Conservation (phyloP, 2,329 filamentous ascomycete genomes). For the Aspergillus sp. region DNA sequence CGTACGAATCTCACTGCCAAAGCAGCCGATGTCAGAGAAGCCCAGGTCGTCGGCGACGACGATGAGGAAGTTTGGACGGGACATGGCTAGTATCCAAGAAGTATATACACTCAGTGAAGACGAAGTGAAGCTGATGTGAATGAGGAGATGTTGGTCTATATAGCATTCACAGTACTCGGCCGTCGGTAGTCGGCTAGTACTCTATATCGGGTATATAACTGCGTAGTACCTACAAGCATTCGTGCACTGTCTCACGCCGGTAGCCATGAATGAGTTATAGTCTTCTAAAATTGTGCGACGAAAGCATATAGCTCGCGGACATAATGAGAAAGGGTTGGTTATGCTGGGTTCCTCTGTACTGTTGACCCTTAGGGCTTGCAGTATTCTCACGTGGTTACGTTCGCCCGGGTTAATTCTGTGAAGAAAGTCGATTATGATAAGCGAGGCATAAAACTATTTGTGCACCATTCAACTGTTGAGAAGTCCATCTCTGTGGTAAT, state of each 20-base stretch:
- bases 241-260: neutral
- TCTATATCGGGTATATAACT: neutral
- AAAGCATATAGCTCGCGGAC: neutral
- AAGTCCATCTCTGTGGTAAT: too few species aligned
- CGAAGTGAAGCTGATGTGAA: neutral
- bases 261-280: neutral
- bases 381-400: too few species aligned
- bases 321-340: neutral
- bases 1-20: conserved; percentile 55
- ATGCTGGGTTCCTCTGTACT: too few species aligned
- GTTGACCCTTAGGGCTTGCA: too few species aligned
- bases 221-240: neutral
- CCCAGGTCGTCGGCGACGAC: conserved; percentile 55
- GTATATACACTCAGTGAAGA: neutral
- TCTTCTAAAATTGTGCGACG: neutral
- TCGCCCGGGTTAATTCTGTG: too few species aligned
- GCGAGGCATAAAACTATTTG: too few species aligned
- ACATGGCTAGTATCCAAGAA: conserved; percentile 9
- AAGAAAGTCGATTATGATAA: too few species aligned
- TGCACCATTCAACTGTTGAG: too few species aligned
- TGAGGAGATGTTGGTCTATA: neutral
- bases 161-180: conserved; percentile 4
- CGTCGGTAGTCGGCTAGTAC: conserved; percentile 11
- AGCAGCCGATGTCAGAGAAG: conserved; percentile 55
- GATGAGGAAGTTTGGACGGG: conserved; percentile 54